These are phyloP conservation scores for Entomortierella lignicola DNA, from an alignment of 192 early-diverging fungal genomes.

Conservation along the genomic window DNA sequence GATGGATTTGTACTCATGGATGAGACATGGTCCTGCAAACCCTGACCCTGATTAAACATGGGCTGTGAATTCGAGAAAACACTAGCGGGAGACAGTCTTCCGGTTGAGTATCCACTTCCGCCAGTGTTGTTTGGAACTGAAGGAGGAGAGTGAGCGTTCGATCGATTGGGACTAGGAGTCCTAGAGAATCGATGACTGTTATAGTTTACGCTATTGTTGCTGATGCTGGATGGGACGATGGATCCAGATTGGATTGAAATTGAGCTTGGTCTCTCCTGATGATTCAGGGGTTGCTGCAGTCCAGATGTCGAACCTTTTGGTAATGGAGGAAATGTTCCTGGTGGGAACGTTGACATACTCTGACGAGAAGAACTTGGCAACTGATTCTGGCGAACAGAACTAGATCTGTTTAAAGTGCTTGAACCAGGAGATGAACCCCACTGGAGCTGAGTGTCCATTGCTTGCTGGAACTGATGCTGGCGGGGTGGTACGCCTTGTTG, in stretches of 20 bases:
- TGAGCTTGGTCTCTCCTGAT: constrained; percentile 5
- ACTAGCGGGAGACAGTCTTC: constrained; percentile 27
- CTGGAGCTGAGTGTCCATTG: constrained; percentile 5
- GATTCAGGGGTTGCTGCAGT: constrained; percentile 25
- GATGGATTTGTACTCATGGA: neutral
- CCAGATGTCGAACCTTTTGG: constrained; percentile 9
- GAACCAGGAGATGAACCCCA: neutral
- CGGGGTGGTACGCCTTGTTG: constrained; percentile 13
- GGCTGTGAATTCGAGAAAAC: constrained; percentile 21
- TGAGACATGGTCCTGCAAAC: constrained; percentile 16
- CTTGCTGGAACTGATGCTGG: constrained; percentile 28
- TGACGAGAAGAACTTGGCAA: constrained; percentile 13
- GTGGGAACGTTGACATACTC: constrained; percentile 8
- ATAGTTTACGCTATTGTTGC: neutral
- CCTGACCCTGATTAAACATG: constrained; percentile 18
- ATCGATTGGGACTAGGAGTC: constrained; percentile 36
- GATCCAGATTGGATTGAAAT: neutral
- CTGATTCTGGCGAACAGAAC: constrained; percentile 12
- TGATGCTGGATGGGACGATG: neutral
- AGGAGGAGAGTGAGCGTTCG: constrained; percentile 26
- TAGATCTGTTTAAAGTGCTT: constrained; percentile 6
- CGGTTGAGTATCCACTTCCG: constrained; percentile 20
- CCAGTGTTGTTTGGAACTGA: neutral
- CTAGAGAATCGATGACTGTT: constrained; percentile 29
- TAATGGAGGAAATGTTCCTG: neutral